A percentile compares a stretch with the other conserved stretches of the same genome.
phyloP scores from a whole-genome alignment of 2,329 filamentous ascomycete genomes.

The Fonsecaea multimorphosa region DNA sequence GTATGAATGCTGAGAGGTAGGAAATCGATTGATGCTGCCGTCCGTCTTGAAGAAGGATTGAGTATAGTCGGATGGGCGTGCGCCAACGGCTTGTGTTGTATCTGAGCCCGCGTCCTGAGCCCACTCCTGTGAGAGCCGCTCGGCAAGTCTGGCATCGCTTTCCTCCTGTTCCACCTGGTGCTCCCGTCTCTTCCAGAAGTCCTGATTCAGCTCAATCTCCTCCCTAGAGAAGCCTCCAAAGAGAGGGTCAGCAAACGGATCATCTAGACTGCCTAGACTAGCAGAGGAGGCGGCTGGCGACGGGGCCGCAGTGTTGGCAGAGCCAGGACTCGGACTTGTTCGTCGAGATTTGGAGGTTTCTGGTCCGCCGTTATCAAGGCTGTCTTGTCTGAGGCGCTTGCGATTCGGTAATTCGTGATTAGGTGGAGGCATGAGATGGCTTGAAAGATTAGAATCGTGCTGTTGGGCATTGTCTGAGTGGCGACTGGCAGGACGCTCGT shows the following conservation, averaged over 20 bases:
- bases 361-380: conserved; percentile 18
- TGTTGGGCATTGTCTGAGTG: conserved; percentile 1
- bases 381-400: conserved; percentile 35
- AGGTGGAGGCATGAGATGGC: conserved; percentile 17
- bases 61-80: conserved; percentile 23
- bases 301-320: conserved; percentile 19
- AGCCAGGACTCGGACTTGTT: conserved; percentile 32
- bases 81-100: conserved; percentile 1
- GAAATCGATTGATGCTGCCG: conserved; percentile 27
- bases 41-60: conserved; percentile 35
- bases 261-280: conserved; percentile 34
- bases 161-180: conserved; percentile 38
- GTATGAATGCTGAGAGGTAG: background rate
- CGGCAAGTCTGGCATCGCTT: conserved; percentile 44
- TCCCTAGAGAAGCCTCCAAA: conserved; percentile 29
- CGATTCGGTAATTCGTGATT: conserved; percentile 24
- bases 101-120: conserved; percentile 31
- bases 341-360: conserved; percentile 37
- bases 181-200: conserved; percentile 30
- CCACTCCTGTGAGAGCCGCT: conserved; percentile 45
- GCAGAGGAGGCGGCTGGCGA: conserved; percentile 26
- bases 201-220: conserved; percentile 26
- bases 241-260: conserved; percentile 25
- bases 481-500: background rate
- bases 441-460: background rate